Base-by-base conservation (phyloP, 1,284 basidiomycete species). In the Microbotryomycetes sp. region DNA sequence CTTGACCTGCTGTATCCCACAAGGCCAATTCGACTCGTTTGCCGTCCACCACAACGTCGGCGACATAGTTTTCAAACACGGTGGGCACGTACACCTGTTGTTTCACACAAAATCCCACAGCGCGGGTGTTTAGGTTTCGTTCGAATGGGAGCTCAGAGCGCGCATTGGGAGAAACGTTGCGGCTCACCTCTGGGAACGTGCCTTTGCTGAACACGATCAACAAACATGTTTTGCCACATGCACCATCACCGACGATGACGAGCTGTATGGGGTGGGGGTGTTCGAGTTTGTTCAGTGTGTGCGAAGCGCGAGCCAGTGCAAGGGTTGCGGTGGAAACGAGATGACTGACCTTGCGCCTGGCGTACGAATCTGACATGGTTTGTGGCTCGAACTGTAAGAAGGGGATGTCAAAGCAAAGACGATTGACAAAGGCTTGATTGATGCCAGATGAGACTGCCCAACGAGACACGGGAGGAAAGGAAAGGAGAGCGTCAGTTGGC, bases 1-100 rank as follows among this genome's bases (percentile, higher is more conserved):
- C 93, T 77, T 97, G 93, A 22, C 94, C 93, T 5, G 93, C 94
- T 1, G 94, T 97, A 78, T 97, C 93, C 93, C 93, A 98, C 32
- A 98, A 81, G 4, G 93, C 92, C 36, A 97, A 83, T 76, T 97
- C 93, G 70, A 97, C 86, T 51, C 85, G 81, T 78, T 94, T 96
- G 59, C 87, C 86, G 48, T 97, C 92, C 70, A 87, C 88, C 48
- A 86, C 82, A 55, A 96, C 86, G 71, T 88, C 85, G 12, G 93
- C 94, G 60, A 97, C 89, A 73, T 75, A 76, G 65, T 56, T 50
- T 19, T 98, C 94, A 75, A 98, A 98, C 7, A 98, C 93, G 23
- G 93, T 98, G 26, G 94, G 93, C 66, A 97, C 88, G 77, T 97
- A 97, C 61, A 90, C 86, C 92, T 96, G 77, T 47, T 45, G 28